These are phyloP conservation scores for Chaetothyriales sp. DNA, from an alignment of 2,329 filamentous ascomycete genomes.

Conservation along the genomic window DNA sequence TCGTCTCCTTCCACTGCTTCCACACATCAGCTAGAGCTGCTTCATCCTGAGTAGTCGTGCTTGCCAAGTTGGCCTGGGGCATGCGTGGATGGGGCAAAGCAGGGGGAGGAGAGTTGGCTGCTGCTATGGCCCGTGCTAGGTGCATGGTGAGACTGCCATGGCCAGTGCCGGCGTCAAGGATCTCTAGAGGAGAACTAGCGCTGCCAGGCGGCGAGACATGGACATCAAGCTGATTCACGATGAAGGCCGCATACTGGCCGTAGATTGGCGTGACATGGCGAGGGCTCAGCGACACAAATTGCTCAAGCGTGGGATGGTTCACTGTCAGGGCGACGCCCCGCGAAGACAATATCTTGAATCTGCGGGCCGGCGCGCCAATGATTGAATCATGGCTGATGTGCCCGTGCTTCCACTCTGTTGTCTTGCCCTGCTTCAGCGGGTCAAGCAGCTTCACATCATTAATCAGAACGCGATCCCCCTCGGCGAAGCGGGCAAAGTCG, in stretches of 20 bases:
- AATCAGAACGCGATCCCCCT: constrained; percentile 32
- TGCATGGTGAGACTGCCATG: constrained; percentile 67
- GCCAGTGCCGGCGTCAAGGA: constrained; percentile 76
- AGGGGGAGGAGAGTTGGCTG: constrained; percentile 46
- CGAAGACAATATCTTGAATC: constrained; percentile 6
- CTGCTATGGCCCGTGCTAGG: constrained; percentile 62
- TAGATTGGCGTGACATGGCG: constrained; percentile 61
- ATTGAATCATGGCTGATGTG: constrained; percentile 39
- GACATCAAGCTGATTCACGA: constrained; percentile 63
- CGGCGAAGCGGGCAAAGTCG: constrained; percentile 15
- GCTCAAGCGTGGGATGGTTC: constrained; percentile 47
- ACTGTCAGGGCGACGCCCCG: constrained; percentile 9
- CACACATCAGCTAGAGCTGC: constrained; percentile 23
- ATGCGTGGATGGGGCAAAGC: constrained; percentile 5
- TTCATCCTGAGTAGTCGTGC: not conserved
- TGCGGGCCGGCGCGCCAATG: constrained; percentile 41
- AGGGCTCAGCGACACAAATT: constrained; percentile 56
- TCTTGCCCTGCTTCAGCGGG: constrained; percentile 27
- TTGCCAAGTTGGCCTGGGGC: constrained; percentile 1
- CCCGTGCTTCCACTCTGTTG: constrained; percentile 20
- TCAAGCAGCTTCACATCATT: constrained; percentile 29
- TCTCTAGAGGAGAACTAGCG: constrained; percentile 44
- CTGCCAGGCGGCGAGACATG: constrained; percentile 36
- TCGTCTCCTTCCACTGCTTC: constrained; percentile 35
- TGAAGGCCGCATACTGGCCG: constrained; percentile 43